Evolutionary conservation across 495 filamentous ascomycete genomes (phyloP).

Genomic region (Penicillium crystallinum): DNA sequence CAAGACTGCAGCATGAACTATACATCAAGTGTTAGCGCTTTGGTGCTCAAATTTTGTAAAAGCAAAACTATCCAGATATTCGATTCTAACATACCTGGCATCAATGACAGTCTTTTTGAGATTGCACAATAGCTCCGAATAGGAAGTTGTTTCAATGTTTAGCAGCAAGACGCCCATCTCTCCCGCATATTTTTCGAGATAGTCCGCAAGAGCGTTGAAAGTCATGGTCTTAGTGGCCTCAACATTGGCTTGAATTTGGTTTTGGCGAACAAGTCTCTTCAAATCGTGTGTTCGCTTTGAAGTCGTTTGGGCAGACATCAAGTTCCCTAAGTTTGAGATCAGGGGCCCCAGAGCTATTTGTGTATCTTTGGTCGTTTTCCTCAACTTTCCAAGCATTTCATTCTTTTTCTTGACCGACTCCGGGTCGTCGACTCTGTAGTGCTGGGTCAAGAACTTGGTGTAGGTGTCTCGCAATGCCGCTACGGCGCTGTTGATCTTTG

Average conservation of each 20-base stretch:
- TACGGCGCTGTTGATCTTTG: not conserved
- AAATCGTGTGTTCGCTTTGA: constrained; percentile 27
- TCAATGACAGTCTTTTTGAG: not conserved
- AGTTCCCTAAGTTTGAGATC: constrained; percentile 17
- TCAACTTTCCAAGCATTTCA: not conserved
- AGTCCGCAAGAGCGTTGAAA: constrained; percentile 14
- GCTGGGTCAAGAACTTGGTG: not conserved
- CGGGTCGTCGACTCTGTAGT: not conserved
- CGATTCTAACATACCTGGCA: not conserved
- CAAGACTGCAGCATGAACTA: not conserved
- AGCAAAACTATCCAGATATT: not conserved
- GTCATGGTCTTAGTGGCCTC: constrained; percentile 22
- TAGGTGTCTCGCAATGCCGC: not conserved
- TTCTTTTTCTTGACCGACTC: not conserved
- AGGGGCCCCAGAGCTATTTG: not conserved
- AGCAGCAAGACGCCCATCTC: constrained; percentile 25
- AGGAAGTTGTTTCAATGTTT: constrained; percentile 16
- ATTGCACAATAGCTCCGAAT: not conserved
- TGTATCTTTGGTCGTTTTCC: not conserved
- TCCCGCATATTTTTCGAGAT: constrained; percentile 17
- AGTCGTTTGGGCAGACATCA: constrained; percentile 22
- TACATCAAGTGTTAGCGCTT: not conserved
- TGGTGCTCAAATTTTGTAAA: not conserved
- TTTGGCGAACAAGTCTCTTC: constrained; percentile 20
- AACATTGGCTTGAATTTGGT: constrained; percentile 18